Percentiles rank a stretch among this genome's conserved stretches.
Conservation (phyloP, 768 basidiomycete species). For the Cystobasidium onofrii region DNA sequence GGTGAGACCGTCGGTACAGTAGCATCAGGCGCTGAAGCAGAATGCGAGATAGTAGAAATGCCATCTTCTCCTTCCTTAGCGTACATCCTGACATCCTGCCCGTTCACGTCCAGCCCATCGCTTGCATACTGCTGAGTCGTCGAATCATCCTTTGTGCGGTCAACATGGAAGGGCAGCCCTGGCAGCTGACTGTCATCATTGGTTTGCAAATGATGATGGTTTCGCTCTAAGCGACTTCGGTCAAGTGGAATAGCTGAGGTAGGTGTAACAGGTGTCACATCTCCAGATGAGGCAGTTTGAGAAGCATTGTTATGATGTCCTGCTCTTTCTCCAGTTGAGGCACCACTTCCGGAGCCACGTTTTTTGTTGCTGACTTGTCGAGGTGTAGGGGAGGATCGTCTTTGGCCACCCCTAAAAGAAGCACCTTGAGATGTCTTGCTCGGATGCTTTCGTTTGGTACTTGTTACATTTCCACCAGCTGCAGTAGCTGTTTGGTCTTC, state of each 20-base stretch:
- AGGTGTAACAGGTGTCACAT: constrained; percentile 12
- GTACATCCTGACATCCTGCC: neutral
- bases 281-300: neutral
- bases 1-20: constrained; percentile 22
- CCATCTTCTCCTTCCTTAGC: neutral
- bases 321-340: neutral
- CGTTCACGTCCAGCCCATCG: neutral
- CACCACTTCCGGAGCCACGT: neutral
- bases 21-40: constrained; percentile 19
- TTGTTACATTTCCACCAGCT: neutral
- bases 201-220: neutral
- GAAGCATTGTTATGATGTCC: neutral
- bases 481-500: neutral
- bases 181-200: constrained; percentile 24
- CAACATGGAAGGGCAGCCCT: constrained; percentile 25
- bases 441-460: constrained; percentile 1
- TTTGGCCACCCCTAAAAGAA: constrained; percentile 40
- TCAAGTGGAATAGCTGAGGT: neutral
- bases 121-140: neutral
- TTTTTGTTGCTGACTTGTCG: constrained; percentile 9
- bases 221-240: neutral
- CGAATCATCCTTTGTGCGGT: neutral
- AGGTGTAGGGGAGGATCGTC: constrained; percentile 39
- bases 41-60: constrained; percentile 13
- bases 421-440: constrained; percentile 12